phyloP scores from a whole-genome alignment of 129 eudicot species.

The Deinandra increscens region DNA sequence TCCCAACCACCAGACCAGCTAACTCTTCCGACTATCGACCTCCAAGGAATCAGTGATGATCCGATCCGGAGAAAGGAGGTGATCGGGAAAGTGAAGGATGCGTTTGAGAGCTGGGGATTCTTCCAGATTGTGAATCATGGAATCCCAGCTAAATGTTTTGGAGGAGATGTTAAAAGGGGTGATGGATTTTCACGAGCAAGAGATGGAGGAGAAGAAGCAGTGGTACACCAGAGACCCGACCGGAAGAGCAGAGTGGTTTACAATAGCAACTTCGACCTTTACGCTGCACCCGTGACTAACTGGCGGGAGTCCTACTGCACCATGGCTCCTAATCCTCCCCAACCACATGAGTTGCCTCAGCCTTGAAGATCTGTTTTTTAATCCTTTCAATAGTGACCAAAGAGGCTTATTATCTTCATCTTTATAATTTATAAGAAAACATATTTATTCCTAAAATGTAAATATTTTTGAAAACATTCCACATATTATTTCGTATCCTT shows the following conservation, averaged over 20 bases:
- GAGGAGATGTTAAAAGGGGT: slow-evolving; percentile 30
- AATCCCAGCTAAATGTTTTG: slow-evolving; percentile 34
- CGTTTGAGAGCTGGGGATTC: slow-evolving; percentile 45
- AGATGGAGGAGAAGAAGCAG: slow-evolving; percentile 29
- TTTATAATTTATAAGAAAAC: no score
- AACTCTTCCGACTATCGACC: slow-evolving; percentile 36
- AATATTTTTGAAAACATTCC: no score
- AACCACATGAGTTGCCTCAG: slow-evolving; percentile 42
- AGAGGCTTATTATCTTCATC: no score
- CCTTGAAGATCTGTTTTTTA: slow-evolving; percentile 41
- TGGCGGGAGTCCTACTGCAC: slow-evolving; percentile 41
- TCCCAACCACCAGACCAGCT: slow-evolving; percentile 1
- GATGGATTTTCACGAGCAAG: slow-evolving; percentile 36
- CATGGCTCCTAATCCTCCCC: slow-evolving; percentile 48
- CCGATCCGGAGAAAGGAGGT: slow-evolving; percentile 8
- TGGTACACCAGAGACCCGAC: slow-evolving; percentile 32
- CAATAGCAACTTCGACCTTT: slow-evolving; percentile 48
- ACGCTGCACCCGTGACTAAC: slow-evolving; percentile 28
- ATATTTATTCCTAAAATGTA: no score
- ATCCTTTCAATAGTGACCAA: no score
- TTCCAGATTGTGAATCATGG: slow-evolving; percentile 50
- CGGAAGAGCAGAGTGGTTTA: slow-evolving; percentile 25
- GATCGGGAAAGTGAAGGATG: slow-evolving; percentile 20
- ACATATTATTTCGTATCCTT: no score
- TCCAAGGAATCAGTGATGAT: background rate